Base-by-base conservation (phyloP, 192 early-diverging fungal species). In the Polychytrium aggregatum region DNA sequence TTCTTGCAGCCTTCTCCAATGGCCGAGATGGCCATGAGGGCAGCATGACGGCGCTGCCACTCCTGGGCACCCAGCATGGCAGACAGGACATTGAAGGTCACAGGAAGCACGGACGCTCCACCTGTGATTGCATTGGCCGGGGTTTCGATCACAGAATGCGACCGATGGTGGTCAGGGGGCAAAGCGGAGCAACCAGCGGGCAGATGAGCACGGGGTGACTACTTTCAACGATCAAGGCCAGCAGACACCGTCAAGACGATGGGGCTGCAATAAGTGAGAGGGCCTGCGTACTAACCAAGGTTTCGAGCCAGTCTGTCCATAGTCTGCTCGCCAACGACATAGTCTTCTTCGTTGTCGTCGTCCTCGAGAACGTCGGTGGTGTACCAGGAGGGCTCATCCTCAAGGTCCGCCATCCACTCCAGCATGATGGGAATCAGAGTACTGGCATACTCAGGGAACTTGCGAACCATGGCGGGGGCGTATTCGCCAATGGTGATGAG, bases 1-100 rank as follows among this genome's bases (percentile, higher is more conserved):
- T 90, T 88, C 52, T 85, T 76, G 64, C 88, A 97, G 25, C 97
- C 97, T 68, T 99, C 97, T 41, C 85, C 94, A 54, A 99, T 92
- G 42, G 90, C 86, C 22, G 90, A 92, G 33, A 99, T 85, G 26
- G 90, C 87, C 75, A 93, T 82, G 34, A 99, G 71, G 26, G 81
- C 92, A 21, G 92, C 92, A 55, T 95, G 89, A 20, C 92, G 82
- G 60, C 84, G 76, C 52, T 78, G 69, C 97, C 97, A 99, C 43
- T 85, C 81, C 35, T 65, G 60, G 24, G 86, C 84, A 17, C 64
- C 67, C 21, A 99, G 77, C 85, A 95, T 83, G 48, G 79, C 63
- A 51, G 92, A 94, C 53, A 99, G 93, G 44, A 79, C 74, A 25
- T 72, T 65, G 67, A 97, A 99, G 21, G 87, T 74, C 44, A 83